phyloP scores from a whole-genome alignment of 108 stramenopile species.

The Conticribra guillardii region DNA sequence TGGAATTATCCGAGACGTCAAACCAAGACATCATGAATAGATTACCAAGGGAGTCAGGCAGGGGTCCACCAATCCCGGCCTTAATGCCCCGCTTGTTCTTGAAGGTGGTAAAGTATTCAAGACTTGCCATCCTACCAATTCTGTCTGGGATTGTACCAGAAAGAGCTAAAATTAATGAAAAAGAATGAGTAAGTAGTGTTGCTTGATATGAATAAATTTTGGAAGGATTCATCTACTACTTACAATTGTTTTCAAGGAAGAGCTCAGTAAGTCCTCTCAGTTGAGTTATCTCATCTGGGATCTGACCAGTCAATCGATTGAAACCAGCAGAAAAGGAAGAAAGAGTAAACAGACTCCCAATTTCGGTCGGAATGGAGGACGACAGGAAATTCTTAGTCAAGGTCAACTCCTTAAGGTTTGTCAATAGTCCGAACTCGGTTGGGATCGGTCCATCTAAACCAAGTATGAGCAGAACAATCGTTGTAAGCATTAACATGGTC shows the following conservation, averaged over 20 bases:
- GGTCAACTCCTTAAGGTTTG: constrained; percentile 13
- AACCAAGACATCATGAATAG: constrained; percentile 1
- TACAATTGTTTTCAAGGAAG: constrained; percentile 21
- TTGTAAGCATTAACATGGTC: neutral
- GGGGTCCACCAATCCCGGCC: constrained; percentile 11
- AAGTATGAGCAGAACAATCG: neutral
- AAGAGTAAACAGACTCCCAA: constrained; percentile 2
- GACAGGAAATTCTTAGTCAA: constrained; percentile 24
- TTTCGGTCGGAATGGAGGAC: neutral
- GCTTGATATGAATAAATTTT: neutral
- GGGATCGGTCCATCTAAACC: constrained; percentile 20
- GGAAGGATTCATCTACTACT: constrained; percentile 6
- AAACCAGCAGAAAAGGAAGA: neutral
- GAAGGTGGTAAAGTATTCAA: constrained; percentile 42
- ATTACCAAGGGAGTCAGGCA: constrained; percentile 11
- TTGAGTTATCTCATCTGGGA: constrained; percentile 22
- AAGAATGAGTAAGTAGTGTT: neutral
- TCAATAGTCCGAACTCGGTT: constrained; percentile 20
- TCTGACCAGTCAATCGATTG: constrained; percentile 19
- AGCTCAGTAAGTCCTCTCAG: constrained; percentile 16
- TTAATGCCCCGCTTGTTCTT: constrained; percentile 33
- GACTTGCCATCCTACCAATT: constrained; percentile 46
- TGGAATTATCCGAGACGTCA: constrained; percentile 22
- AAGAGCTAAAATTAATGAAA: constrained; percentile 3
- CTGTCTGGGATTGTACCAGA: constrained; percentile 51